Evolutionary conservation across 2,329 filamentous ascomycete species (phyloP).

Genomic region (Capronia epimyces): DNA sequence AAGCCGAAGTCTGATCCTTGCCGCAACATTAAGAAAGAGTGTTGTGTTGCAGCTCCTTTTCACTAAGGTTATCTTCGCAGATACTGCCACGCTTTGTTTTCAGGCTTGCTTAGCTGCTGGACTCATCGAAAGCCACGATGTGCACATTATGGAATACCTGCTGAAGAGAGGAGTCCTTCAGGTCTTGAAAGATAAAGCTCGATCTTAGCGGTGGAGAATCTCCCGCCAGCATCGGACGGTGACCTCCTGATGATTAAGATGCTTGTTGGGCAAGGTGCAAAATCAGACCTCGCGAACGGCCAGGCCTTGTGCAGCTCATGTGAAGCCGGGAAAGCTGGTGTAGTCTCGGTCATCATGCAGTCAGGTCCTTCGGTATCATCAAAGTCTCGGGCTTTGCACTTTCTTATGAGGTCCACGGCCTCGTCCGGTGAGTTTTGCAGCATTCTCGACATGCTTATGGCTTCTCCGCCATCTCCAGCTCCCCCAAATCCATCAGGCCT

Average conservation of each 20-base stretch:
- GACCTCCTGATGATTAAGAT: constrained; percentile 47
- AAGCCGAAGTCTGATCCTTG: constrained; percentile 46
- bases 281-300: constrained; percentile 51
- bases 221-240: constrained; percentile 29
- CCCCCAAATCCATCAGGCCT: not conserved
- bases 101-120: constrained; percentile 42
- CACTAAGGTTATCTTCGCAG: constrained; percentile 9
- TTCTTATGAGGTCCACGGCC: constrained; percentile 17
- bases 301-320: constrained; percentile 57
- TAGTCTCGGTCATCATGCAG: constrained; percentile 35
- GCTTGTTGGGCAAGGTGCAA: constrained; percentile 45
- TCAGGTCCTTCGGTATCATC: not conserved
- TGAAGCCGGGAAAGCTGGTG: constrained; percentile 49
- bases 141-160: constrained; percentile 3
- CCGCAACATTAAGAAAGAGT: constrained; percentile 20
- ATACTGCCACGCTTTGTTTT: constrained; percentile 19
- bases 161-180: not conserved
- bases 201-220: not conserved
- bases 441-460: not conserved
- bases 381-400: constrained; percentile 1
- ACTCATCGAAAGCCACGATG: not conserved
- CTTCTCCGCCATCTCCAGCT: not conserved
- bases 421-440: constrained; percentile 42
- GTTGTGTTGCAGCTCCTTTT: constrained; percentile 18
- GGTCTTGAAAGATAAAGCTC: not conserved